Conservation (phyloP, 2,329 filamentous ascomycete species). For the Clonostachys sp. region DNA sequence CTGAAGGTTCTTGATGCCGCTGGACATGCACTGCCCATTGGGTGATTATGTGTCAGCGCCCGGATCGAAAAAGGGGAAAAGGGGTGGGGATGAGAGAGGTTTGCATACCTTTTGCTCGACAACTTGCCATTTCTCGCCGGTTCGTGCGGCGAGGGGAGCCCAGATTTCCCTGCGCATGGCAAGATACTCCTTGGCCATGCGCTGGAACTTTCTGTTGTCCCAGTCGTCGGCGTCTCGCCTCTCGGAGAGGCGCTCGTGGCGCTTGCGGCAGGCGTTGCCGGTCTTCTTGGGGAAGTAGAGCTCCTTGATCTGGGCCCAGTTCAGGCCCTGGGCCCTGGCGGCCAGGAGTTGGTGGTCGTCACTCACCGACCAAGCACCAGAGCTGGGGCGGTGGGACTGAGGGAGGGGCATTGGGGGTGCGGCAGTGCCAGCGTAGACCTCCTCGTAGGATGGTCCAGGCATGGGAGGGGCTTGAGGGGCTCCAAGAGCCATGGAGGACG, state of each 20-base stretch:
- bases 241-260: constrained; percentile 81
- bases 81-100: constrained; percentile 6
- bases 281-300: constrained; percentile 75
- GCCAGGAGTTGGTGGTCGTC: constrained; percentile 72
- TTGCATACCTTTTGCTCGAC: constrained; percentile 55
- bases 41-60: constrained; percentile 7
- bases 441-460: constrained; percentile 21
- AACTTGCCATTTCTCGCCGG: constrained; percentile 80
- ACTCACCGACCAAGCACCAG: constrained; percentile 65
- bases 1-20: constrained; percentile 76
- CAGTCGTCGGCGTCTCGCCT: constrained; percentile 71
- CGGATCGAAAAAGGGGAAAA: not conserved
- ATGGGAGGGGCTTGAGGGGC: constrained; percentile 2
- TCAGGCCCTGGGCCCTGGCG: constrained; percentile 70
- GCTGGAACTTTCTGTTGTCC: constrained; percentile 71
- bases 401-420: constrained; percentile 16
- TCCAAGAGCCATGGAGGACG: not conserved
- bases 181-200: constrained; percentile 75
- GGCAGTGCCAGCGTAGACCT: constrained; percentile 27
- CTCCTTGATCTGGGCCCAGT: constrained; percentile 77
- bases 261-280: constrained; percentile 82
- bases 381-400: constrained; percentile 47
- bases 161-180: constrained; percentile 77
- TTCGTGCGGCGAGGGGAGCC: constrained; percentile 64
- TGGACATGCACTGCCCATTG: constrained; percentile 67